Evolutionary conservation across 1,139 yeast species (phyloP).

Genomic region (Kluyveromyces sp.): DNA sequence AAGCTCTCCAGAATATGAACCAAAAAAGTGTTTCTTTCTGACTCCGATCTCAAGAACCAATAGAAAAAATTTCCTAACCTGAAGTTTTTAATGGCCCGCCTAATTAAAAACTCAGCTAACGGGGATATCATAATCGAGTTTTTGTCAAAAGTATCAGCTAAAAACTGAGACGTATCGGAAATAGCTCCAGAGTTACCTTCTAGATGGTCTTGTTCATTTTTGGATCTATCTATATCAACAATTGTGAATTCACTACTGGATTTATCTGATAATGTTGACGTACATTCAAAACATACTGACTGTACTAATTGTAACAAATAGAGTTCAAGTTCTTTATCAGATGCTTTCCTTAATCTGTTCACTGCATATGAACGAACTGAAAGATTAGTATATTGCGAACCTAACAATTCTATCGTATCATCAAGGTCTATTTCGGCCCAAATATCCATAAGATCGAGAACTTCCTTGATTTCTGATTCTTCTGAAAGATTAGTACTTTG

Average conservation of each 20-base stretch:
- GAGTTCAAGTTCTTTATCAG: slow-evolving; percentile 69
- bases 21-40: slow-evolving; percentile 53
- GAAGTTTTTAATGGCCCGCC: slow-evolving; percentile 58
- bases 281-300: slow-evolving; percentile 71
- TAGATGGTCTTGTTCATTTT: not conserved
- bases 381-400: slow-evolving; percentile 55
- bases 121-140: slow-evolving; percentile 42
- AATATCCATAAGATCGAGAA: slow-evolving; percentile 47
- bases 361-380: slow-evolving; percentile 80
- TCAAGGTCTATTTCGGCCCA: slow-evolving; percentile 84
- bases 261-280: slow-evolving; percentile 22
- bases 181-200: not conserved
- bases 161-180: not conserved
- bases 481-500: slow-evolving; percentile 88
- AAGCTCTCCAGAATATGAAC: slow-evolving; percentile 33
- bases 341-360: slow-evolving; percentile 67
- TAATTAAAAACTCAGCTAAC: slow-evolving; percentile 70
- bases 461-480: slow-evolving; percentile 70
- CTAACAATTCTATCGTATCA: slow-evolving; percentile 82
- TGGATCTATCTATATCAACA: slow-evolving; percentile 26
- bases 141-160: slow-evolving; percentile 10
- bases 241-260: slow-evolving; percentile 37
- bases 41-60: slow-evolving; percentile 88
- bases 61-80: slow-evolving; percentile 74
- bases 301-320: slow-evolving; percentile 87